Evolutionary conservation across 805 yeast species (phyloP).

Genomic region (Starmerella khaoyaiensis): DNA sequence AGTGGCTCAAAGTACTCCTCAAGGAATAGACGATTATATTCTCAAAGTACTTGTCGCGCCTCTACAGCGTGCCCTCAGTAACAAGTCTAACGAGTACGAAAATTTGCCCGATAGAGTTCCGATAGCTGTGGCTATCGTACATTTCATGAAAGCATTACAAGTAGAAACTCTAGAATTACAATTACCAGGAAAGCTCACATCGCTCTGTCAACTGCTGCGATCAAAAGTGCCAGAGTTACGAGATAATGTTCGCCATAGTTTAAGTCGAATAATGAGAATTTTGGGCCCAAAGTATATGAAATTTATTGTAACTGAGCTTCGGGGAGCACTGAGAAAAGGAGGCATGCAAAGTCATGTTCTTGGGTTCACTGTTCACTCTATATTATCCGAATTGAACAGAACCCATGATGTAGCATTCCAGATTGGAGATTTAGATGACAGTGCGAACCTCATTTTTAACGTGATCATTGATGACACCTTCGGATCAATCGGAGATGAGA

Average conservation of each 20-base stretch:
- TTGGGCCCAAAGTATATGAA: constrained; percentile 64
- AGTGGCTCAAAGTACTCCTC: constrained; percentile 17
- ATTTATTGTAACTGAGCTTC: constrained; percentile 67
- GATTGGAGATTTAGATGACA: constrained; percentile 63
- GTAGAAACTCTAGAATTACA: constrained; percentile 41
- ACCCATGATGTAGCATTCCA: constrained; percentile 9
- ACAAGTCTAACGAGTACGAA: constrained; percentile 53
- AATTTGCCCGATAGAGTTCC: constrained; percentile 65
- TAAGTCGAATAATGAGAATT: constrained; percentile 48
- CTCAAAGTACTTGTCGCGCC: constrained; percentile 48
- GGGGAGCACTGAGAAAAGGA: constrained; percentile 69
- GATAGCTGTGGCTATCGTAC: constrained; percentile 65
- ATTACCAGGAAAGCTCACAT: constrained; percentile 72
- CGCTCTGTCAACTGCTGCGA: constrained; percentile 77
- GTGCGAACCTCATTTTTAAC: constrained; percentile 45
- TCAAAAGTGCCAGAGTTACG: constrained; percentile 77
- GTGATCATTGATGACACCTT: constrained; percentile 84
- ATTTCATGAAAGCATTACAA: constrained; percentile 50
- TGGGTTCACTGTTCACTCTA: constrained; percentile 71
- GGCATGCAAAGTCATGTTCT: constrained; percentile 78
- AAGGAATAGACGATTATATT: constrained; percentile 30
- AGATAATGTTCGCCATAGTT: constrained; percentile 66
- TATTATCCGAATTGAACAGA: constrained; percentile 43
- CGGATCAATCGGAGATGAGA: constrained; percentile 85
- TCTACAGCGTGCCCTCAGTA: constrained; percentile 41